phyloP scores from a whole-genome alignment of 148 eudicot species.

The Camellia japonica region DNA sequence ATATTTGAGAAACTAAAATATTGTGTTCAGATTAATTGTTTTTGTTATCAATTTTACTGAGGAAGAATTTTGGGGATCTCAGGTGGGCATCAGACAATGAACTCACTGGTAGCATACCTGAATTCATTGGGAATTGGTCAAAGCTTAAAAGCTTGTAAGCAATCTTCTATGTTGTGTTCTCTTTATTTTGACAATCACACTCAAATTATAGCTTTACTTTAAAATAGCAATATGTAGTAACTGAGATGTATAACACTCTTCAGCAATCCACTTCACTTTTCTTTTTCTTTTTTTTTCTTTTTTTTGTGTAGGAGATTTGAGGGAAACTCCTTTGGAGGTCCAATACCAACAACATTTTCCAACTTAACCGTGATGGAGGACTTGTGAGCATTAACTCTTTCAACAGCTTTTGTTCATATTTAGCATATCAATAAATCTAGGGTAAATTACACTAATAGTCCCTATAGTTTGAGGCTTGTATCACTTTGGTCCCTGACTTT shows the following conservation, averaged over 20 bases:
- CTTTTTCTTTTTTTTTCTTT: neutral
- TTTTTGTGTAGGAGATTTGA: constrained; percentile 47
- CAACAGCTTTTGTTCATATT: neutral
- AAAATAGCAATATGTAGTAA: neutral
- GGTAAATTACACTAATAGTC: too few relatives aligned
- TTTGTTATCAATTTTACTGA: neutral
- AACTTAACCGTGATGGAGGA: constrained; percentile 40
- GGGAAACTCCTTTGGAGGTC: constrained; percentile 63
- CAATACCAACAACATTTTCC: constrained; percentile 54
- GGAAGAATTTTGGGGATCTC: constrained; percentile 20
- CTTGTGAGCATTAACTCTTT: constrained; percentile 41
- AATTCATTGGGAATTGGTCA: constrained; percentile 63
- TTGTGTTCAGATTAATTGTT: neutral
- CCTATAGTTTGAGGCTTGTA: too few relatives aligned
- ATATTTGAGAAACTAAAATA: neutral
- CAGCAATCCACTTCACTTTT: neutral
- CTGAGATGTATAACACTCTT: neutral
- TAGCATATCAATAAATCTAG: neutral
- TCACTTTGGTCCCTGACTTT: too few relatives aligned
- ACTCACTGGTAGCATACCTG: constrained; percentile 65
- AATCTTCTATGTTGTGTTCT: neutral
- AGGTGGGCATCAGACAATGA: constrained; percentile 82
- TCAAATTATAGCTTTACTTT: neutral
- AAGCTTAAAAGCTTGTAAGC: constrained; percentile 44
- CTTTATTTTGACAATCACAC: neutral